phyloP scores from a whole-genome alignment of 495 filamentous ascomycete genomes.

The Talaromyces stipitatus region DNA sequence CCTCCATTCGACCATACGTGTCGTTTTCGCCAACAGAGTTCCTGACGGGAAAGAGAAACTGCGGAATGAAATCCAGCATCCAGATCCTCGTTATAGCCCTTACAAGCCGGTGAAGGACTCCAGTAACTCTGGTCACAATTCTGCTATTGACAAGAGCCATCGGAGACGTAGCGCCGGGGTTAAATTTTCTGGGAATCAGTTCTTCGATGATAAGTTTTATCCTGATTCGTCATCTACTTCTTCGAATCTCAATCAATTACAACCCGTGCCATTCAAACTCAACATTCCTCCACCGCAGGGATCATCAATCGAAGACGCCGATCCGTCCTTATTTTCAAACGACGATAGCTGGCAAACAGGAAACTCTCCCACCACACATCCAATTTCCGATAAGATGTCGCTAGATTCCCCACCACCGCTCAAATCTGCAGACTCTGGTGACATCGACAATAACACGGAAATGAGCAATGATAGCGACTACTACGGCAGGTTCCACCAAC shows the following conservation, averaged over 20 bases:
- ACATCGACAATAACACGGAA: neutral
- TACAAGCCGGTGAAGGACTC: slow-evolving; percentile 65
- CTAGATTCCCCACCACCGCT: neutral
- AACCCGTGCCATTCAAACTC: neutral
- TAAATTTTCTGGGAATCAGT: slow-evolving; percentile 27
- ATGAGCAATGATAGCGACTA: neutral
- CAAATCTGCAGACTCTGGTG: neutral
- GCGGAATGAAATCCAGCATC: slow-evolving; percentile 81
- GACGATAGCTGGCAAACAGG: neutral
- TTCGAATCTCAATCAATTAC: neutral
- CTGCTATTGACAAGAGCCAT: slow-evolving; percentile 47
- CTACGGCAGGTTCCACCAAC: neutral
- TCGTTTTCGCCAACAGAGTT: slow-evolving; percentile 96
- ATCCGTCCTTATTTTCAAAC: neutral
- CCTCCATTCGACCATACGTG: slow-evolving; percentile 82
- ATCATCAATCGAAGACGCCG: neutral
- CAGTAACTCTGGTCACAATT: slow-evolving; percentile 23
- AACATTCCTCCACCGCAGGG: neutral
- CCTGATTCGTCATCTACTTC: neutral
- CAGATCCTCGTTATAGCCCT: slow-evolving; percentile 76
- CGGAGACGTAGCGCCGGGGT: slow-evolving; percentile 51
- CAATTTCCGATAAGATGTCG: neutral
- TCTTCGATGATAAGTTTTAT: slow-evolving; percentile 5
- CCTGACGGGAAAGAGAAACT: slow-evolving; percentile 94
- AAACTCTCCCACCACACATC: neutral